phyloP scores from a whole-genome alignment of 148 eudicot genomes.

The Spergularia marina region DNA sequence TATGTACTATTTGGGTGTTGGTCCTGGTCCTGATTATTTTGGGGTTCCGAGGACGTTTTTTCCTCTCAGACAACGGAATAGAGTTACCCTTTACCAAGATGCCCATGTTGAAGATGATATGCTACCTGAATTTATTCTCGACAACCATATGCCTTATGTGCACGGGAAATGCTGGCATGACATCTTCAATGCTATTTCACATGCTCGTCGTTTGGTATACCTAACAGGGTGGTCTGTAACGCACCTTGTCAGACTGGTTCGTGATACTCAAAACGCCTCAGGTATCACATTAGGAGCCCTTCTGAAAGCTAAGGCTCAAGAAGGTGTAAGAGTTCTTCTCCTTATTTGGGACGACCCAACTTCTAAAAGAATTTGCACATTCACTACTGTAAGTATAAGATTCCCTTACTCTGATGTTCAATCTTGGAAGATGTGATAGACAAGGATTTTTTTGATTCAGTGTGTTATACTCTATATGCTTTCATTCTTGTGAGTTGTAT shows the following conservation, averaged over 20 bases:
- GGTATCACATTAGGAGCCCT: conserved; percentile 57
- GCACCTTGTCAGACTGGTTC: conserved; percentile 61
- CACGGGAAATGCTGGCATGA: conserved; percentile 89
- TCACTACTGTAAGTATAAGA: conserved; percentile 45
- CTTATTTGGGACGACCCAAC: conserved; percentile 95
- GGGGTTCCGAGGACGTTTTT: conserved; percentile 88
- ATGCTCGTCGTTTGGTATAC: conserved; percentile 71
- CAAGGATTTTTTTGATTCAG: not conserved
- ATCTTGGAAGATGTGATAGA: not conserved
- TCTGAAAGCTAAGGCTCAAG: conserved; percentile 72
- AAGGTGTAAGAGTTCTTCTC: conserved; percentile 85
- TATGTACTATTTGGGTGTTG: conserved; percentile 59
- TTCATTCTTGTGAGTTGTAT: not conserved
- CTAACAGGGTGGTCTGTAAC: conserved; percentile 93
- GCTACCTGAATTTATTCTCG: conserved; percentile 65
- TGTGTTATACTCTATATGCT: not conserved
- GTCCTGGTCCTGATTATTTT: conserved; percentile 44
- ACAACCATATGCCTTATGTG: conserved; percentile 38
- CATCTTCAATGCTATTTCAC: conserved; percentile 59
- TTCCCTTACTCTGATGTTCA: not conserved
- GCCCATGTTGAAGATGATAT: conserved; percentile 66
- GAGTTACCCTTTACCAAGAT: conserved; percentile 85
- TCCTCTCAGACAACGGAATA: conserved; percentile 72
- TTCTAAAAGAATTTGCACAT: conserved; percentile 57
- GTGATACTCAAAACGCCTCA: conserved; percentile 37